phyloP scores from a whole-genome alignment of 148 eudicot genomes.

The Rhododendron vialii region DNA sequence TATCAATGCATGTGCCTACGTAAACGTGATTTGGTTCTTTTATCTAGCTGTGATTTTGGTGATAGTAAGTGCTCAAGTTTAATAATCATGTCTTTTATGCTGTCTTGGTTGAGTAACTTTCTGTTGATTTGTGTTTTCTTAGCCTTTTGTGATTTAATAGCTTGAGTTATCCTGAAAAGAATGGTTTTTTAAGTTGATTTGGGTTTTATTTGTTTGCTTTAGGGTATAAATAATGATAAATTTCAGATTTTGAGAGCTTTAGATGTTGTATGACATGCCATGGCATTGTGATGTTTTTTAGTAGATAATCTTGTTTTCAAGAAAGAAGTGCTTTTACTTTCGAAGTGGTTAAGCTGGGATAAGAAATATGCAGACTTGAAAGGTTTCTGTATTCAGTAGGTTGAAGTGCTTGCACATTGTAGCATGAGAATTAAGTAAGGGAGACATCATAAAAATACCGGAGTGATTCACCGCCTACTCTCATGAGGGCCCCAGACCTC shows the following conservation, averaged over 20 bases:
- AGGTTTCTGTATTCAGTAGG: not conserved
- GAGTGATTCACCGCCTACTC: not conserved
- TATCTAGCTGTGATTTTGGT: not conserved
- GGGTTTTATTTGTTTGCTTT: not conserved
- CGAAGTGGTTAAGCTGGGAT: not conserved
- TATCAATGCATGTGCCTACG: not conserved
- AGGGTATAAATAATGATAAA: not conserved
- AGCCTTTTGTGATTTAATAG: not conserved
- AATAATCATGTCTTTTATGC: not conserved
- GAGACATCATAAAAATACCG: not conserved
- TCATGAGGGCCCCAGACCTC: not conserved
- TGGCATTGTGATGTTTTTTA: not conserved
- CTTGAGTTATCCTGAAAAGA: not conserved
- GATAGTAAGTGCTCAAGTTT: not conserved
- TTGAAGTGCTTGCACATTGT: not conserved
- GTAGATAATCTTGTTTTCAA: not conserved
- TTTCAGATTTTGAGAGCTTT: not conserved
- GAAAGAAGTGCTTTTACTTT: not conserved
- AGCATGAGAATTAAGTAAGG: not conserved
- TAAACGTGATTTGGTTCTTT: not conserved
- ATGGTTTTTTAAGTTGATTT: not conserved
- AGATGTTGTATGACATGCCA: not conserved
- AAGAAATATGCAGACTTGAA: not conserved
- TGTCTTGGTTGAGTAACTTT: not conserved
- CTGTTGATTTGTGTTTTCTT: not conserved